Evolutionary conservation across 352 stramenopile genomes (phyloP), one percentile per base, ranked within the genome.

Genomic region (Pythium biforme): DNA sequence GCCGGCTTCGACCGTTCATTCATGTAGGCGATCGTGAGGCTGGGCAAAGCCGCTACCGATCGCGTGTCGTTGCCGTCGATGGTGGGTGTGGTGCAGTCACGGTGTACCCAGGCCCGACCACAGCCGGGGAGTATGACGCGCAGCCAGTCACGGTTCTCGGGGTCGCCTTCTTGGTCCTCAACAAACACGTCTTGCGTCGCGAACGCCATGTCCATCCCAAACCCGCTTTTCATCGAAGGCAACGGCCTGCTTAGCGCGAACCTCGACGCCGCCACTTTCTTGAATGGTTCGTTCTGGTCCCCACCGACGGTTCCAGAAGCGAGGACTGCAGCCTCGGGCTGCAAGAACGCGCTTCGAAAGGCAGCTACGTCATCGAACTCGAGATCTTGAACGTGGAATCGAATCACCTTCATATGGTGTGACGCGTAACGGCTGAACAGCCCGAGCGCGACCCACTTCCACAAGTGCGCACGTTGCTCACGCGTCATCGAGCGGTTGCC

Each of bases 381-480:
- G 9, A 51, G 27, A 25, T 50, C 39, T 20, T 43, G 26, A 3
- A 43, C 27, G 19, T 52, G 20, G 40, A 60, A 20, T n/a, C 7
- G 10, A 26, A 60, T 41, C 0, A 34, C 25, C 29, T 41, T 19
- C 3, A 60, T n/a, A 15, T 14, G n/a, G 17, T 50, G 54, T 7
- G 54, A 41, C 11, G 39, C 40, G n/a, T 52, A 52, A 3, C 39
- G 54, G 33, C 54, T 48, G 8, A 60, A 60, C 0, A 60, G 26
- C 14, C 26, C 54, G 26, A 60, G 23, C 1, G 54, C 54, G 19
- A 52, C 26, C 54, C 54, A 60, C n/a, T 48, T 47, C 54, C 54
- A 60, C 19, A 60, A 43, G 29, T 60, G 41, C 17, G 27, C 20
- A 3, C 54, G 54, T 27, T 60, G 25, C 12, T 47, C 54, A 15